These are phyloP conservation scores for Termitomyces sp. DNA, from an alignment of 768 basidiomycete species.

Conservation along the genomic window DNA sequence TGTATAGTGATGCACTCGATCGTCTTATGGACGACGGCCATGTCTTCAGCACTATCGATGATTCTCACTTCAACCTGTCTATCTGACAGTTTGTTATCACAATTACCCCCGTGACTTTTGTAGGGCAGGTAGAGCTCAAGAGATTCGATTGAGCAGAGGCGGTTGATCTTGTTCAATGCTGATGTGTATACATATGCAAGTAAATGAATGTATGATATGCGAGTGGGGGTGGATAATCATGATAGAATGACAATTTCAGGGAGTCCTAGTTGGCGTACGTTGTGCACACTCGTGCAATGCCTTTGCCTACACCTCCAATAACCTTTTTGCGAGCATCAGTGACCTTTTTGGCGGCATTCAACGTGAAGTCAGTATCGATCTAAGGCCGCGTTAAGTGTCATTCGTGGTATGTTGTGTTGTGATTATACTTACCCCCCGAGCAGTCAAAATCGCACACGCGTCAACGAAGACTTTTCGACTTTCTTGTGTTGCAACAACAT, in stretches of 20 bases:
- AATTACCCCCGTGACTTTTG: neutral
- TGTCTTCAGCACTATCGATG: slow-evolving; percentile 78
- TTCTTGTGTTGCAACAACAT: slow-evolving; percentile 50
- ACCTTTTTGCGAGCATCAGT: slow-evolving; percentile 71
- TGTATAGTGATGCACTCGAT: slow-evolving; percentile 65
- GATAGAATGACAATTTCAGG: neutral
- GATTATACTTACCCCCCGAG: slow-evolving; percentile 29
- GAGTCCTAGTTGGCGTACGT: slow-evolving; percentile 14
- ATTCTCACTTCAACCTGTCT: slow-evolving; percentile 72
- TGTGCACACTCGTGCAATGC: slow-evolving; percentile 34
- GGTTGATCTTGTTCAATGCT: neutral
- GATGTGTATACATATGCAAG: slow-evolving; percentile 1
- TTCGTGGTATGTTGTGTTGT: neutral
- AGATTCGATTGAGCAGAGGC: neutral
- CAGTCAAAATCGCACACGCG: slow-evolving; percentile 37
- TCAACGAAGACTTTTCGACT: slow-evolving; percentile 49
- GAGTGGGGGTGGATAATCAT: neutral
- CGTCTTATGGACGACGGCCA: slow-evolving; percentile 75
- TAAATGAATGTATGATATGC: neutral
- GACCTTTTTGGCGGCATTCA: slow-evolving; percentile 59
- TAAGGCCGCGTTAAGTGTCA: slow-evolving; percentile 21
- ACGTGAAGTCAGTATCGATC: slow-evolving; percentile 64
- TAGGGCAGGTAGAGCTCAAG: neutral
- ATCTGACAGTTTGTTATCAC: slow-evolving; percentile 16
- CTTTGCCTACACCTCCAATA: slow-evolving; percentile 69